Base-by-base conservation (phyloP, 805 yeast species). In the Ogataea angusta region DNA sequence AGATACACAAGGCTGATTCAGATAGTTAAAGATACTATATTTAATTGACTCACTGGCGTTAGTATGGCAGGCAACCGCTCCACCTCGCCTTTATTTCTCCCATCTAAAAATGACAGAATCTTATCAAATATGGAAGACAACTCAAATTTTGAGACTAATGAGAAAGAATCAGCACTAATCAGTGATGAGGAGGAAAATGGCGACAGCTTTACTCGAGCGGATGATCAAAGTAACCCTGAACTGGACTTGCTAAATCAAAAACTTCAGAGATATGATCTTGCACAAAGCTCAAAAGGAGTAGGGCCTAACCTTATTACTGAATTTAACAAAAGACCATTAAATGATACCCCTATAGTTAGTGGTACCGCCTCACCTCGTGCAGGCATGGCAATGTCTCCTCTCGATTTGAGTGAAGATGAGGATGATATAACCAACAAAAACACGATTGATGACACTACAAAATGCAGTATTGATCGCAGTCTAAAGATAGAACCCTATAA, bases 291-390 rank as follows among this genome's bases (percentile, higher is more conserved):
- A 12, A 13, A 9, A 10, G 18, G 26, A 19, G 21, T 19, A 3
- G 21, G 21, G 21, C 9, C 21, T 13, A 15, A 30, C 34, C 31
- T 28, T 13, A 21, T 9, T n/a, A 23, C 85, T 0, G 78, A 68
- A 41, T 84, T 84, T 62, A 79, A 82, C 55, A 80, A 76, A 59
- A 67, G 89, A 33, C 93, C 93, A 0, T 64, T 79, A 38, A 80
- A 82, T 30, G 93, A 84, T 54, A 84, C 93, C 0, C 93, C 93
- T 0, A 71, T 80, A 1, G 73, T 73, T 9, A 78, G 84, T 22
- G 67, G 70, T 3, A 66, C 72, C 54, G 64, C 76, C 1, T 79
- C 86, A 0, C 89, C 89, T 0, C 53, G 58, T 18, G 39, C 45
- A 10, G 40, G 48, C 10, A 15, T 28, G 7, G 48, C 57, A 5